Percentiles rank a stretch among this genome's conserved stretches.
Evolutionary conservation across 2,329 filamentous ascomycete species (phyloP).

Genomic region (Chaetomium sp.): DNA sequence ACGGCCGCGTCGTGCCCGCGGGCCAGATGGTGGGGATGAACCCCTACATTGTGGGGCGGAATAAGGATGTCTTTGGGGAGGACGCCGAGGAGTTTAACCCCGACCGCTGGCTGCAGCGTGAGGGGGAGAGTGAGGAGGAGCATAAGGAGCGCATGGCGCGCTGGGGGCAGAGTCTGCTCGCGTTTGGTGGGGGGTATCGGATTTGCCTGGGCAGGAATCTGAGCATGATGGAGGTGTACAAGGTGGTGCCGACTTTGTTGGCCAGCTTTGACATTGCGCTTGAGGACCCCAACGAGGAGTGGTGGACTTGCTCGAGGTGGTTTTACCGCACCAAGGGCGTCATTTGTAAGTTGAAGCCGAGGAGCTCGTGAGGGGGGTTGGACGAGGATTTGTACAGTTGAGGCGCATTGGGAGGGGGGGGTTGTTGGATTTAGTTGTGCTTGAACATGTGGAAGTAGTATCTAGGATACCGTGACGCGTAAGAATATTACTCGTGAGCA

Average conservation of each 20-base stretch:
- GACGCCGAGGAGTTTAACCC: slow-evolving; percentile 50
- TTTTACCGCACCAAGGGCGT: slow-evolving; percentile 30
- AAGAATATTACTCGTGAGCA: too few relatives aligned
- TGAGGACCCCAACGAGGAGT: slow-evolving; percentile 30
- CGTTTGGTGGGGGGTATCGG: slow-evolving; percentile 46
- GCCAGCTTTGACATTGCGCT: slow-evolving; percentile 44
- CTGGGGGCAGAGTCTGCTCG: slow-evolving; percentile 45
- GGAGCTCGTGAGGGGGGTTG: slow-evolving; percentile 11
- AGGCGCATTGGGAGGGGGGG: too few relatives aligned
- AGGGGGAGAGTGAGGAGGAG: slow-evolving; percentile 40
- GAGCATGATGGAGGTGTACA: slow-evolving; percentile 41
- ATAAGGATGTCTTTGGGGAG: slow-evolving; percentile 47
- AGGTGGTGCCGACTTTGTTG: slow-evolving; percentile 48
- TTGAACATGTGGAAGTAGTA: too few relatives aligned
- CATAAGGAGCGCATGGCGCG: slow-evolving; percentile 40
- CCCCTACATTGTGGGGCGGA: slow-evolving; percentile 44
- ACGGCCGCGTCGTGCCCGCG: slow-evolving; percentile 42
- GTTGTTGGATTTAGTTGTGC: too few relatives aligned
- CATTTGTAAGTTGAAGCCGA: slow-evolving; percentile 26
- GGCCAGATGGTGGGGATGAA: slow-evolving; percentile 48
- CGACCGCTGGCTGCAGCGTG: slow-evolving; percentile 50
- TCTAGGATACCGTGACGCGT: too few relatives aligned
- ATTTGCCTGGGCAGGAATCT: slow-evolving; percentile 46
- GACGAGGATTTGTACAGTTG: too few relatives aligned
- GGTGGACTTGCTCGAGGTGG: slow-evolving; percentile 33